phyloP scores from a whole-genome alignment of 2,329 filamentous ascomycete genomes.

The Fusarium denticulatum region DNA sequence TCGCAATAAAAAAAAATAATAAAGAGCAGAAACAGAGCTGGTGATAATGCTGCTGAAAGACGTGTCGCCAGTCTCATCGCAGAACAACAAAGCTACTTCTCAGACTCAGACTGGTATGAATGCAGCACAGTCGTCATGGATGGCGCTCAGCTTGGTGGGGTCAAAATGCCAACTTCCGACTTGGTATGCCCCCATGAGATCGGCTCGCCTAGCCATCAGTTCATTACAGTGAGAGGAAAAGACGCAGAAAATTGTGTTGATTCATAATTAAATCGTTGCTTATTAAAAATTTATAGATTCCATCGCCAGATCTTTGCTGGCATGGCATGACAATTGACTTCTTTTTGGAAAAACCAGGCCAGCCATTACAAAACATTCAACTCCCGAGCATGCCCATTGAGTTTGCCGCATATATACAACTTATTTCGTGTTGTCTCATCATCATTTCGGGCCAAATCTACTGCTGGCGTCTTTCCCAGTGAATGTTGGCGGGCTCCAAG shows the following conservation, averaged over 20 bases:
- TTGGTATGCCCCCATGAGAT: conserved; percentile 11
- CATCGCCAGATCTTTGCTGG: conserved; percentile 35
- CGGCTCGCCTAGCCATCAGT: background rate
- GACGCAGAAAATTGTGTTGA: background rate
- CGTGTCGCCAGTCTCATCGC: background rate
- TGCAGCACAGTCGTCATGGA: conserved; percentile 30
- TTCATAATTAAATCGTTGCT: conserved; percentile 35
- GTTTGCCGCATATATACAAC: conserved; percentile 44
- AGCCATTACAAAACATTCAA: conserved; percentile 42
- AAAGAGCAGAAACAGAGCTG: background rate
- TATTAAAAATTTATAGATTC: conserved; percentile 42
- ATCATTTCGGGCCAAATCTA: conserved; percentile 37
- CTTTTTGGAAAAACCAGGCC: conserved; percentile 37
- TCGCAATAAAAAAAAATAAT: background rate
- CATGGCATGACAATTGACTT: conserved; percentile 35
- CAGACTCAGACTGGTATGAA: background rate
- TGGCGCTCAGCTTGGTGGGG: conserved; percentile 21
- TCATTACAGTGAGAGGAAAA: background rate
- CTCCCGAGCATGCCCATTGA: conserved; percentile 39
- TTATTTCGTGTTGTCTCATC: conserved; percentile 27
- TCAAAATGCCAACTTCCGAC: conserved; percentile 26
- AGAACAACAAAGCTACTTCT: background rate
- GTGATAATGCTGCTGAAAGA: background rate
- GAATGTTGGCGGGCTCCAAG: conserved; percentile 74
- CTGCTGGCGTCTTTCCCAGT: conserved; percentile 77